A percentile compares a stretch with the other conserved stretches of the same genome.
These are phyloP conservation scores for Lippia alba DNA, from an alignment of 305 asterid genomes.

Conservation along the genomic window DNA sequence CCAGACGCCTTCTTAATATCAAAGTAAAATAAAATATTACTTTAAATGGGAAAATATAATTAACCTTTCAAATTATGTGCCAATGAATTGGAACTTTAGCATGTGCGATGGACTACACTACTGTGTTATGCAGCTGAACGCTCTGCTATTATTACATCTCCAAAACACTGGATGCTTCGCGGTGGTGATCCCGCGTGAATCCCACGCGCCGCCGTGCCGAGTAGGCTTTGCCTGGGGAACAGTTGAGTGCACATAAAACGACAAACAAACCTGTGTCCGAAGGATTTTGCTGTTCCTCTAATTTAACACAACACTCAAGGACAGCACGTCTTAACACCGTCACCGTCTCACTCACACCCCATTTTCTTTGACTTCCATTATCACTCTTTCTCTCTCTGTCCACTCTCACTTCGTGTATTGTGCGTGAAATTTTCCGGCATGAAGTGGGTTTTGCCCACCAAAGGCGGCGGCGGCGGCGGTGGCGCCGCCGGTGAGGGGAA, in stretches of 20 bases:
- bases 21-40: no score
- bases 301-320: slow-evolving; percentile 24
- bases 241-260: slow-evolving; percentile 31
- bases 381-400: slow-evolving; percentile 4
- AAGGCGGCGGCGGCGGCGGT: slow-evolving; percentile 35
- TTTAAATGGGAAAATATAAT: no score
- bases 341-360: slow-evolving; percentile 32
- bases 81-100: no score
- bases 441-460: slow-evolving; percentile 65
- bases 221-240: background rate
- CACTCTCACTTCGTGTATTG: slow-evolving; percentile 31
- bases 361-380: slow-evolving; percentile 19
- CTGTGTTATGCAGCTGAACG: no score
- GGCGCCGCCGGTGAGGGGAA: slow-evolving; percentile 60
- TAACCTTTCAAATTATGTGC: no score
- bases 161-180: no score
- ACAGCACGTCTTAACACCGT: slow-evolving; percentile 37
- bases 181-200: no score
- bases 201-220: slow-evolving; percentile 43
- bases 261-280: slow-evolving; percentile 44
- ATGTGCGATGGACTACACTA: no score
- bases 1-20: no score
- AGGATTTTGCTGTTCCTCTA: slow-evolving; percentile 33
- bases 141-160: no score
- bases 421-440: slow-evolving; percentile 41